phyloP scores from a whole-genome alignment of 2,329 filamentous ascomycete genomes.

The Trichophyton equinum region DNA sequence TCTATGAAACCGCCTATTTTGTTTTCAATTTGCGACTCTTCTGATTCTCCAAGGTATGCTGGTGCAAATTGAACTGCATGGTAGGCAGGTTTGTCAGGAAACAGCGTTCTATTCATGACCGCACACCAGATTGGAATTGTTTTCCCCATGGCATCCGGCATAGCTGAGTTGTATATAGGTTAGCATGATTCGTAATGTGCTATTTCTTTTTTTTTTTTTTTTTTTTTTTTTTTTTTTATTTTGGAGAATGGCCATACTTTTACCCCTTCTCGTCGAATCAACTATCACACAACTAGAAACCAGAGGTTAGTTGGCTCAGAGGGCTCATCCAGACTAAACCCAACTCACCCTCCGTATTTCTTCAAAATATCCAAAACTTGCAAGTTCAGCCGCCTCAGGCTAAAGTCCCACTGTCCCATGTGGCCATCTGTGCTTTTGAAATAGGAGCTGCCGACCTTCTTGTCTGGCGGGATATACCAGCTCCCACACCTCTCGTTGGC shows the following conservation, averaged over 20 bases:
- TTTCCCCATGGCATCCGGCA: slow-evolving; percentile 90
- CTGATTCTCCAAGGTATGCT: slow-evolving; percentile 58
- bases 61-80: slow-evolving; percentile 58
- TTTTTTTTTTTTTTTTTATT: neutral
- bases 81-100: slow-evolving; percentile 42
- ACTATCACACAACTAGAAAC: slow-evolving; percentile 55
- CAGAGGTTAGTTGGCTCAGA: neutral
- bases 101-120: slow-evolving; percentile 68
- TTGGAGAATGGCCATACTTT: slow-evolving; percentile 40
- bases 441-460: slow-evolving; percentile 65
- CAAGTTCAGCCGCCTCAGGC: slow-evolving; percentile 68
- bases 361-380: slow-evolving; percentile 61
- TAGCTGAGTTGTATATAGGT: slow-evolving; percentile 38
- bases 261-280: slow-evolving; percentile 84
- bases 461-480: slow-evolving; percentile 67
- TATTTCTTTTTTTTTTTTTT: neutral
- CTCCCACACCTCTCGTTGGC: slow-evolving; percentile 93
- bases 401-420: slow-evolving; percentile 81
- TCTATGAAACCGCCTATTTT: slow-evolving; percentile 45
- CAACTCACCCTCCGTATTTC: slow-evolving; percentile 49
- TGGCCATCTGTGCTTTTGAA: slow-evolving; percentile 99
- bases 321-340: neutral
- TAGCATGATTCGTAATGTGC: neutral
- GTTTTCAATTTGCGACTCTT: slow-evolving; percentile 64
- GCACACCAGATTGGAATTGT: slow-evolving; percentile 90